Evolutionary conservation across 2,329 filamentous ascomycete genomes (phyloP).

Genomic region (Fusarium sp.): DNA sequence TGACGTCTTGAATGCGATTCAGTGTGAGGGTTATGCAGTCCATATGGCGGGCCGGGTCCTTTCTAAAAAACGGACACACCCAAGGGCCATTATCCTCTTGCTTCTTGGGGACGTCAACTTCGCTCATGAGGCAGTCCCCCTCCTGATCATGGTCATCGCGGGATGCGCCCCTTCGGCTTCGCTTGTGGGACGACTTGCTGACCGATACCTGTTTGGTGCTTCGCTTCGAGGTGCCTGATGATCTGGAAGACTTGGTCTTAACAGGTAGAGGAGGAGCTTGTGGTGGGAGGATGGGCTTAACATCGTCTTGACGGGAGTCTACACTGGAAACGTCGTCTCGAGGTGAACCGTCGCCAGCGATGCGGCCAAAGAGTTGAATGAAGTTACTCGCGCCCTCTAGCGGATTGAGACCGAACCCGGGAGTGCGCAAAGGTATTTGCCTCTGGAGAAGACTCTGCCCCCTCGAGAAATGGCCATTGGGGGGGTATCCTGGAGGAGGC

Average conservation of each 20-base stretch:
- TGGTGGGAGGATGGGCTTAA: accelerated
- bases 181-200: neutral
- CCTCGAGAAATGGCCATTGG: no score
- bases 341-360: neutral
- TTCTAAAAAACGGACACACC: neutral
- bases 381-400: neutral
- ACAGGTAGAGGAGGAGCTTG: neutral
- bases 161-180: neutral
- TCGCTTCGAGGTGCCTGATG: neutral
- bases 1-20: neutral
- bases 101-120: neutral
- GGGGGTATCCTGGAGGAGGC: neutral
- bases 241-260: neutral
- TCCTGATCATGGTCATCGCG: neutral
- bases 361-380: neutral
- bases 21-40: neutral
- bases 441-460: no score
- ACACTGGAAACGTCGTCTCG: neutral
- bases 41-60: neutral
- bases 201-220: neutral
- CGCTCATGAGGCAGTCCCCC: neutral
- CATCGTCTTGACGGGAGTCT: neutral
- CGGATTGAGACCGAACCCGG: neutral
- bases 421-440: no score
- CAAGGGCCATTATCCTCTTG: neutral